Percentiles rank a stretch among this genome's conserved stretches.
These are phyloP conservation scores for Aspergillus chevalieri DNA, from an alignment of 2,329 filamentous ascomycete genomes.

Conservation along the genomic window DNA sequence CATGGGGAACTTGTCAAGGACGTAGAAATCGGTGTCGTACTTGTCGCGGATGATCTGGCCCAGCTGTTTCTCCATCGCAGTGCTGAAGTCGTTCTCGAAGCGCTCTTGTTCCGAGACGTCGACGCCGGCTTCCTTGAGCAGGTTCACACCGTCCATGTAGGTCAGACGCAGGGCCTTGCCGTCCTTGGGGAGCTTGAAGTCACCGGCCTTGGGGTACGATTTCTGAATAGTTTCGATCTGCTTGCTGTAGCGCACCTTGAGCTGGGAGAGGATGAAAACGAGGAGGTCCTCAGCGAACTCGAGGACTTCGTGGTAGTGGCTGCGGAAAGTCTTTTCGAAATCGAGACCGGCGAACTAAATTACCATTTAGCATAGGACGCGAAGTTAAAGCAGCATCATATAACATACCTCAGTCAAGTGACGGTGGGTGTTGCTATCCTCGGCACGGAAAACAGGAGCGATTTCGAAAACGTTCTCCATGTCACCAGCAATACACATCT, in stretches of 20 bases:
- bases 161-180: constrained; percentile 45
- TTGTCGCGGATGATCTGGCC: constrained; percentile 80
- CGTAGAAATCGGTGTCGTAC: constrained; percentile 92
- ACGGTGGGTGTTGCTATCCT: constrained; percentile 62
- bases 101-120: constrained; percentile 45
- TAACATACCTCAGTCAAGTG: constrained; percentile 55
- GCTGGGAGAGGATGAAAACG: constrained; percentile 43
- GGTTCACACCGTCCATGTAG: constrained; percentile 44
- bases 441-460: constrained; percentile 61
- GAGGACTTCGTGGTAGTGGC: constrained; percentile 48
- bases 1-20: constrained; percentile 93
- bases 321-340: constrained; percentile 47
- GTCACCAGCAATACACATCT: constrained; percentile 61
- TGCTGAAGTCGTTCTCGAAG: constrained; percentile 44
- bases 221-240: constrained; percentile 44
- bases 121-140: constrained; percentile 46
- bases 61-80: constrained; percentile 58
- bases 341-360: constrained; percentile 46
- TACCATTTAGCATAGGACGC: background rate
- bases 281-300: constrained; percentile 45
- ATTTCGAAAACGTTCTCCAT: constrained; percentile 61
- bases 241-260: constrained; percentile 39
- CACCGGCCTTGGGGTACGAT: constrained; percentile 45
- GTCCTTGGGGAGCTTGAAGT: constrained; percentile 45
- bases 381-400: no score